Percentiles rank a stretch among this genome's conserved stretches.
Conservation (phyloP, 371 early-diverging fungal species). For the Actinomortierella ambigua region DNA sequence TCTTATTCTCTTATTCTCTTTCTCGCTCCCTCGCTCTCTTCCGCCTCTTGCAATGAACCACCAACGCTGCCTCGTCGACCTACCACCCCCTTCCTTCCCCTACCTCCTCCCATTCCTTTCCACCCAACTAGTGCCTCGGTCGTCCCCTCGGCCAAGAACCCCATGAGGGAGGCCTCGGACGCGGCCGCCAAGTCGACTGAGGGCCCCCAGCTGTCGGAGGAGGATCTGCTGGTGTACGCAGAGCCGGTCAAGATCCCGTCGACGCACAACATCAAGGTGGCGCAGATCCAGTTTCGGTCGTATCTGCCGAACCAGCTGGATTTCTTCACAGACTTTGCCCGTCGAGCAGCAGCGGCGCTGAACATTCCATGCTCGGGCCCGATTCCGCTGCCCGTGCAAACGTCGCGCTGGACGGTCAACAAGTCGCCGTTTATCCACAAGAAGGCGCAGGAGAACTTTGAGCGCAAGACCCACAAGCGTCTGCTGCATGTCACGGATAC, state of each 20-base stretch:
- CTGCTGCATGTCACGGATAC: slow-evolving; percentile 84
- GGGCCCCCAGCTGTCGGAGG: slow-evolving; percentile 16
- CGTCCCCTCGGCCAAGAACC: too few relatives aligned
- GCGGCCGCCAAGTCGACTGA: slow-evolving; percentile 18
- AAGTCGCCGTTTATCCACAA: slow-evolving; percentile 96
- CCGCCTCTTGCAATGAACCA: too few relatives aligned
- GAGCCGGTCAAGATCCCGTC: slow-evolving; percentile 55
- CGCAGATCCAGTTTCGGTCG: slow-evolving; percentile 74
- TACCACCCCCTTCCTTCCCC: too few relatives aligned
- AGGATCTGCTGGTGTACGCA: slow-evolving; percentile 42
- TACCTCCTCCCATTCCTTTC: too few relatives aligned
- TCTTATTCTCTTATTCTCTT: too few relatives aligned
- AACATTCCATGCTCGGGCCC: slow-evolving; percentile 78
- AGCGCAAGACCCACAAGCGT: slow-evolving; percentile 88
- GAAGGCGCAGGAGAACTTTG: slow-evolving; percentile 96
- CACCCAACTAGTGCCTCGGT: too few relatives aligned
- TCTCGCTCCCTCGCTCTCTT: too few relatives aligned
- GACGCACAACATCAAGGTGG: slow-evolving; percentile 72
- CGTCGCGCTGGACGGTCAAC: slow-evolving; percentile 88
- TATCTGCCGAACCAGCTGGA: slow-evolving; percentile 85
- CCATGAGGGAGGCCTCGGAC: background rate
- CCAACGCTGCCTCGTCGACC: too few relatives aligned
- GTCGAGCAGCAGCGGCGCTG: slow-evolving; percentile 79
- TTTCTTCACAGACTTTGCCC: slow-evolving; percentile 86
- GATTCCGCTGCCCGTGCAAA: slow-evolving; percentile 79